Conservation (phyloP, 202 grass and related monocot species). For the Digitaria exilis region DNA sequence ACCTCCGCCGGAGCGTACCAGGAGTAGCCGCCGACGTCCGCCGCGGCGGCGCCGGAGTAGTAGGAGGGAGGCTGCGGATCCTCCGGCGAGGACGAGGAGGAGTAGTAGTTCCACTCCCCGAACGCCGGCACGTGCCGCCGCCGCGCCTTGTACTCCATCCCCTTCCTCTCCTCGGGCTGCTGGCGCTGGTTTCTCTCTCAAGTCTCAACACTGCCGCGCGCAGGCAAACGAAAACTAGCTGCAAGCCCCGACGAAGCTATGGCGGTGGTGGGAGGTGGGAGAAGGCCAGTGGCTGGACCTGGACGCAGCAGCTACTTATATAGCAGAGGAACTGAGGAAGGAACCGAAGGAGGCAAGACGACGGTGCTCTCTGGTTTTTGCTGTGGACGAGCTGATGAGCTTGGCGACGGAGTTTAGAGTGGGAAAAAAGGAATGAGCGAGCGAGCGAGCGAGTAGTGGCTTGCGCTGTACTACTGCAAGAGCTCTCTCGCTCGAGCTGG, state of each 20-base stretch:
- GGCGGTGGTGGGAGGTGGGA: not conserved
- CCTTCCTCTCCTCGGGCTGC: too few species aligned
- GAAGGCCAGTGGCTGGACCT: not conserved
- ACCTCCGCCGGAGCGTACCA: conserved; percentile 24
- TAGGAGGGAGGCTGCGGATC: not conserved
- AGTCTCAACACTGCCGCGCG: not conserved
- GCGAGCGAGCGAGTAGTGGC: not conserved
- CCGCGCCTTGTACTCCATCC: conserved; percentile 37
- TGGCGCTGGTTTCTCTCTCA: not conserved
- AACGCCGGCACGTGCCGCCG: conserved; percentile 53
- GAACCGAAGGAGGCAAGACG: too few species aligned
- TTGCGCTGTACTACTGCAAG: not conserved
- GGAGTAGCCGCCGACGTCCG: not conserved
- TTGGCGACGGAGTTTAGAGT: not conserved
- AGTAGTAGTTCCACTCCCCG: conserved; percentile 58
- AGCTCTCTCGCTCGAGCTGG: not conserved
- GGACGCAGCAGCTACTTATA: conserved; percentile 2
- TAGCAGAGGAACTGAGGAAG: not conserved
- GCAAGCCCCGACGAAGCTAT: not conserved
- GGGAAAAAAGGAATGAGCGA: not conserved
- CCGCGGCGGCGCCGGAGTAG: not conserved
- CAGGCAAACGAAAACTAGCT: too few species aligned
- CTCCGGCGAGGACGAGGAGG: not conserved
- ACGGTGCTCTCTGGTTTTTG: not conserved
- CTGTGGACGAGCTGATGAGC: not conserved